These are phyloP conservation scores for Puccinia novopanici DNA, from an alignment of 1,284 basidiomycete genomes.

Conservation along the genomic window DNA sequence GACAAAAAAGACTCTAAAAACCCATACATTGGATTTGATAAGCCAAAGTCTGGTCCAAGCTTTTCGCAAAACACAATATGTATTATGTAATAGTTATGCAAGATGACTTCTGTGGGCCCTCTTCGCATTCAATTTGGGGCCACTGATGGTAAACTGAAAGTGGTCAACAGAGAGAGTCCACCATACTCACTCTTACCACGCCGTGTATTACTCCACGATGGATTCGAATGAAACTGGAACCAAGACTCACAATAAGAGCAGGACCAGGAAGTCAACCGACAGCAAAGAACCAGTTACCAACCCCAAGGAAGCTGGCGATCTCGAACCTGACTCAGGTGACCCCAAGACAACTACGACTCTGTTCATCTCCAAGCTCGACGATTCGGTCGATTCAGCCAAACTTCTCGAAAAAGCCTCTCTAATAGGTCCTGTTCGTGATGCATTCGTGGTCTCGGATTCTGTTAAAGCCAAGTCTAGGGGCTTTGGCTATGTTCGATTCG, in stretches of 20 bases:
- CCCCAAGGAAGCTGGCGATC: neutral
- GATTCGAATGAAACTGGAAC: neutral
- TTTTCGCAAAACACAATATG: no score
- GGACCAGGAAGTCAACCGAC: neutral
- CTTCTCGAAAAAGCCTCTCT: slow-evolving; percentile 90
- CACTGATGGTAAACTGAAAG: no score
- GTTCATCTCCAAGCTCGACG: slow-evolving; percentile 68
- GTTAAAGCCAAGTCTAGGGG: slow-evolving; percentile 84
- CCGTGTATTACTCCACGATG: neutral
- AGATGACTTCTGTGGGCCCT: no score
- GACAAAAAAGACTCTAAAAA: no score
- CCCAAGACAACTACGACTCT: slow-evolving; percentile 56
- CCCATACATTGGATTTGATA: no score
- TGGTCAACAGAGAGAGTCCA: no score
- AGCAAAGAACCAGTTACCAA: slow-evolving; percentile 11
- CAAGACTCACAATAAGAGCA: neutral
- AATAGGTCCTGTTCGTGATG: slow-evolving; percentile 87
- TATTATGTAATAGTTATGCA: no score
- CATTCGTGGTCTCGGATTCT: slow-evolving; percentile 85
- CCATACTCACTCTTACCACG: no score
- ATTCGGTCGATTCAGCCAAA: slow-evolving; percentile 84
- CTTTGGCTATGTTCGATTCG: slow-evolving; percentile 95
- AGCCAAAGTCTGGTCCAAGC: no score
- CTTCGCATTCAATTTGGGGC: no score
- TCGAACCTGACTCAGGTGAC: slow-evolving; percentile 34